Base-by-base conservation (phyloP, 1,139 yeast genomes). In the Maudiozyma humilis region DNA sequence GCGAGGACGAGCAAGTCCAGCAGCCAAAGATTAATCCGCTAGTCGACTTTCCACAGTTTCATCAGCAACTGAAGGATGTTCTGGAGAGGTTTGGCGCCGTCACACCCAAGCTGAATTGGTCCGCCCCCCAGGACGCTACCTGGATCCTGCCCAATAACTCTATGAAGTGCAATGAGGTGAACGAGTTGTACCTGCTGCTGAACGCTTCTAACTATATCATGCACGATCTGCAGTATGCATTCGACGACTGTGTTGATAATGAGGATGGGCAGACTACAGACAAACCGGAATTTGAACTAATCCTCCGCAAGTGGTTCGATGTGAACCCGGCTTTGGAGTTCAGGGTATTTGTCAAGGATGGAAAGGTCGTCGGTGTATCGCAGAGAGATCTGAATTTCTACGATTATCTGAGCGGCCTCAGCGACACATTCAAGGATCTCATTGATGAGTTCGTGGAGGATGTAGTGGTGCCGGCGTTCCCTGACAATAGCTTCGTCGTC, bases 81-180 rank as follows among this genome's bases (percentile, higher is more conserved):
- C 79, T 70, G 32, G 47, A 44, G 27, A 72, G 66, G 48, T 74
- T 67, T 56, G 84, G 83, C 0, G 66, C 78, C 1, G 88, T 88
- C 6, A 72, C 86, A 2, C 97, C 97, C 1, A 91, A 91, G 58
- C 69, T 91, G 52, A 91, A 91, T 67, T 91, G 98, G 98, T 86
- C 96, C 0, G 83, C 96, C 1, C 98, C 99, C 1, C 82, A 81
- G 56, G 99, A 91, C 64, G 87, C 97, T 6, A 75, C 79, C 1
- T 91, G 98, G 98, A 89, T 91, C 29, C 68, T 85, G 57, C 75
- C 93, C 1, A 81, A 84, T 32, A 83, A 85, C 54, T 73, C 85
- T 3, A 75, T 84, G 71, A 74, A 76, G 55, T 88, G 97, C 57
- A 71, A 66, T 14, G 72, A 71, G 31, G 78, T 82, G 0, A 74